These are phyloP conservation scores for Chalara sp. DNA, from an alignment of 2,329 filamentous ascomycete genomes.

Conservation along the genomic window DNA sequence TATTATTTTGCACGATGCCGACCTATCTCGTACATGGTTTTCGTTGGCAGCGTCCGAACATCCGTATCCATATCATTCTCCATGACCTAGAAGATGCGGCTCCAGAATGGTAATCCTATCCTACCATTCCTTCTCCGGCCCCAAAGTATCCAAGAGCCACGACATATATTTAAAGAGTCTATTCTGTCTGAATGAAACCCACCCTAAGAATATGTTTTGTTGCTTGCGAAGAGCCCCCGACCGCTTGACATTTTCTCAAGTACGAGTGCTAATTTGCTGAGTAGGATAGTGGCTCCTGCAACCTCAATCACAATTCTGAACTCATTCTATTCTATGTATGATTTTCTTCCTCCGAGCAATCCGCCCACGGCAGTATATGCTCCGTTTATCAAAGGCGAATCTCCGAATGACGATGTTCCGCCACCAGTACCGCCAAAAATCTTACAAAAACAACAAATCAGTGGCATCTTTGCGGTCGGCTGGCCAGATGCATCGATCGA, in stretches of 20 bases:
- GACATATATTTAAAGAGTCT: too few relatives aligned
- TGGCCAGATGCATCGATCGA: neutral
- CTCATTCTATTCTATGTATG: slow-evolving; percentile 62
- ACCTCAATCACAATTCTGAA: slow-evolving; percentile 61
- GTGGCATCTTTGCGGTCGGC: neutral
- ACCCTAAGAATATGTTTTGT: too few relatives aligned
- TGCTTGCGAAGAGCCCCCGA: too few relatives aligned
- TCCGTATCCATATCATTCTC: slow-evolving; percentile 77
- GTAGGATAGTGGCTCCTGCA: slow-evolving; percentile 57
- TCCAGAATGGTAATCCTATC: slow-evolving; percentile 57
- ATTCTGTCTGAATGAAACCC: too few relatives aligned
- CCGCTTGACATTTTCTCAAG: too few relatives aligned
- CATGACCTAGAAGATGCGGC: slow-evolving; percentile 82
- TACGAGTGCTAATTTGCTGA: too few relatives aligned
- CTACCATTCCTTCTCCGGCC: too few relatives aligned
- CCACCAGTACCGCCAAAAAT: neutral
- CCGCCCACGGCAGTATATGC: slow-evolving; percentile 19
- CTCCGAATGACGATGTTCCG: neutral
- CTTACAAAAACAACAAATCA: slow-evolving; percentile 3
- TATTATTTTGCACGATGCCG: slow-evolving; percentile 19
- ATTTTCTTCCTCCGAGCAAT: slow-evolving; percentile 44
- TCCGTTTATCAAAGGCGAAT: neutral
- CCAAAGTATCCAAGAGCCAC: too few relatives aligned
- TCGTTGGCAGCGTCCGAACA: slow-evolving; percentile 74
- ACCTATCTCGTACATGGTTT: slow-evolving; percentile 91